phyloP scores from a whole-genome alignment of 225 moss, liverwort and hornwort genomes.

The Physcomitrellopsis africana region DNA sequence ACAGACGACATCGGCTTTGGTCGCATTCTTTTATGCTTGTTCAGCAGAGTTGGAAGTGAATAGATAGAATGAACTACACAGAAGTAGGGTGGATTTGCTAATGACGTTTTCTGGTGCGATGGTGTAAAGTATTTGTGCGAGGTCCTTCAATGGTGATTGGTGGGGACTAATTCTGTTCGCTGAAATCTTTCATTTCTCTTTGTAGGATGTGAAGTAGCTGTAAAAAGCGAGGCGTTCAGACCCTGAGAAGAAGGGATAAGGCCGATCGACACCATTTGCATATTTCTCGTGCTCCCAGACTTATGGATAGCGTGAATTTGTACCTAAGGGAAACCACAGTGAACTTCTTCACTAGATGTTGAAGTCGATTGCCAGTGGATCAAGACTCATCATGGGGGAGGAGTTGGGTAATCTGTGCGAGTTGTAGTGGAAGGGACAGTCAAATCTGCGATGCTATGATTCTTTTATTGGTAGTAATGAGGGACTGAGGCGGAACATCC shows the following conservation, averaged over 20 bases:
- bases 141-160: neutral
- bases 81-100: neutral
- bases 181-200: slow-evolving; percentile 4
- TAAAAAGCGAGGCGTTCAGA: neutral
- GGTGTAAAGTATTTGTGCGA: neutral
- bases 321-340: neutral
- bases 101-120: neutral
- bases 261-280: neutral
- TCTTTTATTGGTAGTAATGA: neutral
- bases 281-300: neutral
- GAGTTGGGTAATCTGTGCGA: neutral
- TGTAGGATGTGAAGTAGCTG: slow-evolving; percentile 4
- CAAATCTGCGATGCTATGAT: neutral
- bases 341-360: neutral
- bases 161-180: neutral
- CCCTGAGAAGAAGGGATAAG: neutral
- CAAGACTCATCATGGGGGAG: neutral
- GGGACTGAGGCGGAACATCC: neutral
- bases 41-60: neutral
- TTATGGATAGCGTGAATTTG: neutral
- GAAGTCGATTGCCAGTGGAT: neutral
- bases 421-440: neutral
- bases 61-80: neutral
- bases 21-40: neutral
- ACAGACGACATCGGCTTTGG: neutral